Conservation (phyloP, 805 yeast species). For the Torulaspora maleeae region DNA sequence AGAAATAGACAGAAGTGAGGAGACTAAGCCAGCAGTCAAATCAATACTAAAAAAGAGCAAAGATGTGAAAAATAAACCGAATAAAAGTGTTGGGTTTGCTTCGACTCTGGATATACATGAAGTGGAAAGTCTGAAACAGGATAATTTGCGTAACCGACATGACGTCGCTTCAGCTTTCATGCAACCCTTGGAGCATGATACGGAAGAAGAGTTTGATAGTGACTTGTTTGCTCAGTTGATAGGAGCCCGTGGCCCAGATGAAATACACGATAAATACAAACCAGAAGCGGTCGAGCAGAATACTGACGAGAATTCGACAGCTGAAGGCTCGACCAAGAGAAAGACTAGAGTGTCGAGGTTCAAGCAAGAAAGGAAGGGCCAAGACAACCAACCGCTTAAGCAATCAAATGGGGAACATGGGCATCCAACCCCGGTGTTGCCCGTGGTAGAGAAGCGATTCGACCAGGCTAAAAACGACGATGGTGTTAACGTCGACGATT, state of each 20-base stretch:
- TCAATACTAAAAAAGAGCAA: constrained; percentile 17
- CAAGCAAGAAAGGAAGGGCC: constrained; percentile 23
- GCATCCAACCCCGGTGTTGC: neutral
- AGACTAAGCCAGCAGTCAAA: constrained; percentile 5
- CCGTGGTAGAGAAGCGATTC: neutral
- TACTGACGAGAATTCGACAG: constrained; percentile 6
- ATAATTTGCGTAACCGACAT: constrained; percentile 31
- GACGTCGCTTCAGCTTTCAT: constrained; percentile 8
- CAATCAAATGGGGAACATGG: neutral
- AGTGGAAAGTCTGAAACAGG: constrained; percentile 33
- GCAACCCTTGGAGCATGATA: constrained; percentile 1
- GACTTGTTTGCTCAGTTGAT: constrained; percentile 32
- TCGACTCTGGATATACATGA: constrained; percentile 31
- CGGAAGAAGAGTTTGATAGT: constrained; percentile 28
- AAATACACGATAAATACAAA: constrained; percentile 29
- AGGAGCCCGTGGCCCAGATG: constrained; percentile 33
- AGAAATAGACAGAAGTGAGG: neutral
- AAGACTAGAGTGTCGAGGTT: constrained; percentile 31
- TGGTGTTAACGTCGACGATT: constrained; percentile 3
- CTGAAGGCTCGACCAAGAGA: neutral
- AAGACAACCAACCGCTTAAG: neutral
- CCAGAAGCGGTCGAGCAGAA: constrained; percentile 8
- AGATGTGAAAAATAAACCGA: constrained; percentile 11
- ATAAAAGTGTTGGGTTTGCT: constrained; percentile 35
- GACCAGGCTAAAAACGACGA: too few species aligned